A percentile compares a stretch with the other conserved stretches of the same genome.
Conservation (phyloP, 2,329 filamentous ascomycete species). For the Cordyceps javanica region DNA sequence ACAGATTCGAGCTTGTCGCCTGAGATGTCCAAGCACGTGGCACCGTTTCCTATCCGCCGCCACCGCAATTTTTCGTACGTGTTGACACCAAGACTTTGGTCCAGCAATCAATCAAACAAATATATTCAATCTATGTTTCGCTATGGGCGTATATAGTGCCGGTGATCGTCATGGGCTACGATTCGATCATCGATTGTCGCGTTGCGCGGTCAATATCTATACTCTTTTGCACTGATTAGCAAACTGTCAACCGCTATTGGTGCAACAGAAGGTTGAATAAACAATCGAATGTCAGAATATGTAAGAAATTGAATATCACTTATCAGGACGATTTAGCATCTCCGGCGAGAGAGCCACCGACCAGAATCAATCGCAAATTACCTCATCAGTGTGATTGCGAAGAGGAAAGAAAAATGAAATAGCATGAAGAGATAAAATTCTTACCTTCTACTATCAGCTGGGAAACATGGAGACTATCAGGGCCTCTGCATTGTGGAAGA, state of each 20-base stretch:
- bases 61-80: too few species aligned
- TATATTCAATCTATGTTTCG: background rate
- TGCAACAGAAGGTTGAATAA: slow-evolving; percentile 19
- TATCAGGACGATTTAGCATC: slow-evolving; percentile 69
- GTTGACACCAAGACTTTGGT: background rate
- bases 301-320: slow-evolving; percentile 95
- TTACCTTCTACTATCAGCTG: slow-evolving; percentile 23
- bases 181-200: background rate
- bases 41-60: too few species aligned
- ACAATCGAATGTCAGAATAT: slow-evolving; percentile 72
- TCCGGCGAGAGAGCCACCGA: slow-evolving; percentile 85
- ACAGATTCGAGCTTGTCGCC: too few species aligned
- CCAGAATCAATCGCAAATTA: slow-evolving; percentile 98
- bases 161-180: background rate
- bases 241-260: slow-evolving; percentile 16
- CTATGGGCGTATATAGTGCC: background rate
- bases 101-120: background rate
- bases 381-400: slow-evolving; percentile 63
- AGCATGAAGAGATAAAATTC: too few species aligned
- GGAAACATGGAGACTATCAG: background rate
- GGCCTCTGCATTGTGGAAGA: background rate
- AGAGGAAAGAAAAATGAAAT: slow-evolving; percentile 9
- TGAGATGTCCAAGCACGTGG: too few species aligned
- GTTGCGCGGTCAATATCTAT: slow-evolving; percentile 12
- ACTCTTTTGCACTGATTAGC: slow-evolving; percentile 19